Base-by-base conservation (phyloP, 75 land plant genomes). In the Picea sitchensis region DNA sequence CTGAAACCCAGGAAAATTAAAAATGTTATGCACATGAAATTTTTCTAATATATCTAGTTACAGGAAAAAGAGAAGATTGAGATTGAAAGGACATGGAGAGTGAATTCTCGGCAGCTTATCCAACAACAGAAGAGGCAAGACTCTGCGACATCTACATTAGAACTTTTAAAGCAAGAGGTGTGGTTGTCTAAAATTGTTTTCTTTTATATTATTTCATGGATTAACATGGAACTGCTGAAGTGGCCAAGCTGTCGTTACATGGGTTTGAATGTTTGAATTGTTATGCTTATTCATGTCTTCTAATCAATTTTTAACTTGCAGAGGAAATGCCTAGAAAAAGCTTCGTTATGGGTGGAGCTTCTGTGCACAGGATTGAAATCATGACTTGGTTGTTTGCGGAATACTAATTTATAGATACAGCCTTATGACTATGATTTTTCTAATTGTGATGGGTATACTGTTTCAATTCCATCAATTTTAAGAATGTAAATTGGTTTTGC, bases 281-380 rank as follows among this genome's bases (percentile, higher is more conserved):
- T 15, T 67, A 32, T 18, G 21, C 5, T 65, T 69, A 18, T 36
- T 41, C 2, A 7, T 47, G 54, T 47, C 11, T 41, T 47, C 54
- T 47, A 47, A 47, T 47, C 8, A 47, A 7, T 47, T 47, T 47
- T 47, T 47, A 47, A 47, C 54, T 38, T 32, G 6, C 21, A 69
- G 73, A 69, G 73, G 41, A 38, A 69, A 38, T 69, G 9, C 47
- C 18, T 69, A 69, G 73, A 69, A 69, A 44, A 32, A 69, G 73
- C 73, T 38, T 41, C 20, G 34, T 69, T 69, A 69, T 15, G 9
- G 73, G 73, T 20, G 47, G 73, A 69, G 23, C 51, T 69, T 69
- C 47, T 69, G 51, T 36, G 73, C 73, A 69, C 17, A 17, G 73
- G 47, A 69, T 8, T 41, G 73, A 44, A 9, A 41, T 8, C 8